Evolutionary conservation across 495 filamentous ascomycete genomes (phyloP), one percentile per base, ranked within the genome.

Genomic region (Lasiosphaeriaceae sp.): DNA sequence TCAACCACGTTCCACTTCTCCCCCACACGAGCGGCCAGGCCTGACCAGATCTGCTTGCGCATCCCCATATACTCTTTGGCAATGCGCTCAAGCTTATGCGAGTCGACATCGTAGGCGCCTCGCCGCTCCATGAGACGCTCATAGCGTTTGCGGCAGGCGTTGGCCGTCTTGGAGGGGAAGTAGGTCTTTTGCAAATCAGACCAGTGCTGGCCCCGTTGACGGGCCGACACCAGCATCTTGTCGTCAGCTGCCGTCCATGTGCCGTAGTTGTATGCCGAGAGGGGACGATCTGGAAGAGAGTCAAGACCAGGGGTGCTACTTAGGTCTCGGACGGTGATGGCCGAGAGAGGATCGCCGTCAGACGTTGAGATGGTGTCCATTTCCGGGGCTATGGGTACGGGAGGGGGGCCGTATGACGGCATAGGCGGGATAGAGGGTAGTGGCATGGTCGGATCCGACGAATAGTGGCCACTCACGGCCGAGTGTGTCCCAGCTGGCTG

Each of bases 61-160:
- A 85, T 75, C 7, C 68, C 73, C 75, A 85, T 81, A 67, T 92
- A 92, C 61, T 83, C 83, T 65, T 78, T 79, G 19, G 85, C 83
- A 12, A 92, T 71, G 11, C 66, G 71, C 57, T 89, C 83, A 11
- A 88, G 67, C 74, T 83, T 84, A 26, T 80, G 68, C 11, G 74
- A 76, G 61, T 89, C 85, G 81, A 84, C 86, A 58, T 87, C 82
- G 52, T 87, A 80, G 35, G 73, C 73, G 43, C 80, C 82, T 43
- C 74, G 74, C 44, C 80, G 74, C 71, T 89, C 86, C 75, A 90
- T 83, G 56, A 90, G 72, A 23, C 88, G 74, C 69, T 90, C 88
- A 63, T 90, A 84, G 35, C 88, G 80, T 69, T 92, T 92, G 16
- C 88, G 86, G 70, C 88, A 92, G 14, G 88, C 88, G 70, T 92